These are phyloP conservation scores for apple (Malus domestica) DNA, from an alignment of 306 rosid species.

Conservation along the genomic window ASM211411v1 NC_041803.1:31383001-31383500, in stretches of 20 bases:
- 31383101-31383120: not conserved
- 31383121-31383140: not conserved
- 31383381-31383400: slow-evolving; percentile 86
- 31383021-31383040: not conserved
- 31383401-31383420: slow-evolving; percentile 89
- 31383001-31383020: not conserved
- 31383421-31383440: slow-evolving; percentile 97
- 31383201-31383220: not conserved
- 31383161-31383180: not conserved
- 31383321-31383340: slow-evolving; percentile 2
- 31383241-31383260: not conserved
- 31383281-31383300: not conserved
- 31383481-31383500: slow-evolving; percentile 62
- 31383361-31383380: slow-evolving; percentile 43
- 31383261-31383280: not conserved
- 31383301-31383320: not conserved
- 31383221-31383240: not conserved
- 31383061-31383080: not conserved
- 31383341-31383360: slow-evolving; percentile 21
- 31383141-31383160: not conserved
- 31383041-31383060: not conserved
- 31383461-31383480: slow-evolving; percentile 64
- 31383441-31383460: slow-evolving; percentile 79
- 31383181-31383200: not conserved
- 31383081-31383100: not conserved